phyloP scores from a whole-genome alignment of 2,329 filamentous ascomycete species.

The Monosporascus sp. region DNA sequence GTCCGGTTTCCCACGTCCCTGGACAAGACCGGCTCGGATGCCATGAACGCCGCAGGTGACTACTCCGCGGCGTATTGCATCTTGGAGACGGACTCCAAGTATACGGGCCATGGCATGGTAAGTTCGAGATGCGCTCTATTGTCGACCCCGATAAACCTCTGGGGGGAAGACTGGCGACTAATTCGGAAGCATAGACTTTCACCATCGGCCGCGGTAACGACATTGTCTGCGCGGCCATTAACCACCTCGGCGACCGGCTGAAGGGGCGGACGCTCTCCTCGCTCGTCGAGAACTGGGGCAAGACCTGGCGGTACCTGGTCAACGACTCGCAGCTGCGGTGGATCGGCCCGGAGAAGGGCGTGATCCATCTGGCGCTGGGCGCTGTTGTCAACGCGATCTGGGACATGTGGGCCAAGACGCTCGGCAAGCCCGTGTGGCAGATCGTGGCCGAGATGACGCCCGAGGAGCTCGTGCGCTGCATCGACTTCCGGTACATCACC shows the following conservation, averaged over 20 bases:
- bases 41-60: constrained; percentile 91
- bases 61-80: constrained; percentile 96
- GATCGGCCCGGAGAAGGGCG: constrained; percentile 92
- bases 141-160: background rate
- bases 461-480: constrained; percentile 79
- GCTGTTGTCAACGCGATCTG: constrained; percentile 88
- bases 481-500: constrained; percentile 93
- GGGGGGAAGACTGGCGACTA: background rate
- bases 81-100: constrained; percentile 69
- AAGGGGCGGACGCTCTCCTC: constrained; percentile 70
- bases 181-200: constrained; percentile 52
- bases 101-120: constrained; percentile 75
- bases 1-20: constrained; percentile 86
- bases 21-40: constrained; percentile 93
- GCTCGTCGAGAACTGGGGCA: constrained; percentile 75
- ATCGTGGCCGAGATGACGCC: constrained; percentile 87
- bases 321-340: constrained; percentile 85
- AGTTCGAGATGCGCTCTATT: constrained; percentile 3
- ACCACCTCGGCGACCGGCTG: constrained; percentile 71
- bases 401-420: constrained; percentile 90
- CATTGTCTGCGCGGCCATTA: constrained; percentile 81
- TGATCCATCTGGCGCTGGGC: constrained; percentile 86
- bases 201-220: constrained; percentile 89
- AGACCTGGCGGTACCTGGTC: constrained; percentile 89
- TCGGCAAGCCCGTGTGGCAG: constrained; percentile 84